These are phyloP conservation scores for Tolypocladium album DNA, from an alignment of 2,329 filamentous ascomycete genomes.

Conservation along the genomic window DNA sequence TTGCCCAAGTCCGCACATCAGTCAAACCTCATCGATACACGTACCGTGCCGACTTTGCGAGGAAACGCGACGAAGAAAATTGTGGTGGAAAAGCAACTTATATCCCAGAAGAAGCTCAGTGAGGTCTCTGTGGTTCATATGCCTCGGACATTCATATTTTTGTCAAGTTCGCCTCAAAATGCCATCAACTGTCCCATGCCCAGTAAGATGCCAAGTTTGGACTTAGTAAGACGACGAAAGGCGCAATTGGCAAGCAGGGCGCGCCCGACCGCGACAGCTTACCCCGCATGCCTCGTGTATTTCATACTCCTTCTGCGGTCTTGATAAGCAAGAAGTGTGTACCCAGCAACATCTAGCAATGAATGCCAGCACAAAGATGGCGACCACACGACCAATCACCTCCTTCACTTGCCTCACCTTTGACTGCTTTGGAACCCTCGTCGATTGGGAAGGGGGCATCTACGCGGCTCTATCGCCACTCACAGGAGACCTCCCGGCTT, in stretches of 20 bases:
- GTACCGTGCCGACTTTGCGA: too few species aligned
- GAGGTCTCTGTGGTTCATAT: too few species aligned
- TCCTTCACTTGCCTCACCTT: conserved; percentile 47
- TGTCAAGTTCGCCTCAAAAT: not conserved
- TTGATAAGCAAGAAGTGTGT: not conserved
- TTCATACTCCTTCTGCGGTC: not conserved
- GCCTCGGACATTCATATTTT: too few species aligned
- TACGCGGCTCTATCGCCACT: conserved; percentile 38
- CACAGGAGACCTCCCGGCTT: conserved; percentile 27
- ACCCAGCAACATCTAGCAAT: not conserved
- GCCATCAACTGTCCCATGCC: not conserved
- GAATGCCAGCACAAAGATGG: conserved; percentile 1
- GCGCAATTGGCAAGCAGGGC: not conserved
- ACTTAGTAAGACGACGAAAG: not conserved
- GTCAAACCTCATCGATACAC: too few species aligned
- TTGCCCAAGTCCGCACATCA: too few species aligned
- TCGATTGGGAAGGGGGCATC: conserved; percentile 68
- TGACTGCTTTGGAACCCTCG: conserved; percentile 70
- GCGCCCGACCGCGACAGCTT: not conserved
- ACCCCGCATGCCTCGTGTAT: not conserved
- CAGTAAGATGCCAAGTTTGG: not conserved
- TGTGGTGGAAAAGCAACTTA: not conserved
- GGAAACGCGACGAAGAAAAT: not conserved
- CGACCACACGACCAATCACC: conserved; percentile 9
- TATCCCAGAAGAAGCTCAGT: not conserved